Base-by-base conservation (phyloP, 2,329 filamentous ascomycete species). In the Penicillium sp. region DNA sequence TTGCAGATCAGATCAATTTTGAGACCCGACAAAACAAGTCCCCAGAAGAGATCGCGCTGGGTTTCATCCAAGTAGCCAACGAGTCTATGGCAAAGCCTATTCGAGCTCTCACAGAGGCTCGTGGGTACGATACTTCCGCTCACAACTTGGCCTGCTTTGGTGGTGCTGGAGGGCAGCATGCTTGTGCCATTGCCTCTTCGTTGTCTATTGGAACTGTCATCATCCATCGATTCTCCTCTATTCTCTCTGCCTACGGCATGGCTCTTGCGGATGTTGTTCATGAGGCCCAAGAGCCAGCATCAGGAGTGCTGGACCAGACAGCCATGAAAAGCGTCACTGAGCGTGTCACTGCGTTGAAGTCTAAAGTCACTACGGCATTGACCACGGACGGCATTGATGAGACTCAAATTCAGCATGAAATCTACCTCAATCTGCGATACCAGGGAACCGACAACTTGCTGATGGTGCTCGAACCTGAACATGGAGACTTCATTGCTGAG, bases 221-320 rank as follows among this genome's bases (percentile, higher is more conserved):
- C 10, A 83, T 97, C 2, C 93, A 97, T 73, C 82, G 90, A 57
- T 96, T 96, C 71, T 96, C 92, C 0, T 96, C 92, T 0, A 90
- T 97, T 0, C 80, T 96, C 0, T 96, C 92, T 0, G 93, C 93
- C 0, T 96, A 96, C 64, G 93, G 93, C 15, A 93, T 97, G 88
- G 91, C 92, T 0, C 78, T 97, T 6, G 93, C 93, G 10, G 93
- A 97, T 68, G 92, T 96, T 0, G 93, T 97, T 0, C 90, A 96
- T 62, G 93, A 97, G 76, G 83, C 89, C 37, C 93, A 97, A 63
- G 73, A 78, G 45, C 76, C 76, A 10, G 81, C 84, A 53, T 84
- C 67, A 91, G 92, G 63, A 12, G 42, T 54, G 3, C 62, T 64
- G 19, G 60, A 60, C 31, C 29, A 59, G 51, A 63, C 37, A 55